phyloP scores from a whole-genome alignment of 2,329 filamentous ascomycete genomes.

The Cordyceps militaris region DNA sequence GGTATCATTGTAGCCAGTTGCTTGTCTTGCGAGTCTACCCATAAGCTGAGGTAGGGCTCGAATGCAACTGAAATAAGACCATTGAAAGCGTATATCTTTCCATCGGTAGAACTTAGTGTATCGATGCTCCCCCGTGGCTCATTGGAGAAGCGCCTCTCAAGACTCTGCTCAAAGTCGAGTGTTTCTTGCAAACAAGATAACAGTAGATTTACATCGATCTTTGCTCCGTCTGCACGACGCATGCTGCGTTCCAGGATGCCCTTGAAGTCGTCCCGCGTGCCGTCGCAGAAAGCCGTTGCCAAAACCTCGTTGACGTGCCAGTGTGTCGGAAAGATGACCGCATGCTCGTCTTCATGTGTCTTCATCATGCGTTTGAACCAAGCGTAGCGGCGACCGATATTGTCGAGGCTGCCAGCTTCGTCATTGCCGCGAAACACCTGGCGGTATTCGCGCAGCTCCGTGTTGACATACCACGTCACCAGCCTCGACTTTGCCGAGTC shows the following conservation, averaged over 20 bases:
- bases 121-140: constrained; percentile 77
- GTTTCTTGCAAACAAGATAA: constrained; percentile 90
- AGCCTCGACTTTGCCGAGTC: constrained; percentile 76
- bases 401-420: constrained; percentile 92
- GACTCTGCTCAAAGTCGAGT: constrained; percentile 87
- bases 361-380: constrained; percentile 97
- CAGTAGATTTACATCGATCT: constrained; percentile 82
- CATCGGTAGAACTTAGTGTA: constrained; percentile 71
- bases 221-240: constrained; percentile 67
- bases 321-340: constrained; percentile 72
- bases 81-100: constrained; percentile 70
- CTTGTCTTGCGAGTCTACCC: constrained; percentile 94
- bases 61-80: constrained; percentile 94
- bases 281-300: constrained; percentile 89
- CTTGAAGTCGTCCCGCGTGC: constrained; percentile 91
- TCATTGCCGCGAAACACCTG: constrained; percentile 95
- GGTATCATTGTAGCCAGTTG: constrained; percentile 79
- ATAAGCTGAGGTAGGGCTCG: constrained; percentile 91
- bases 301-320: constrained; percentile 91
- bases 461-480: constrained; percentile 97
- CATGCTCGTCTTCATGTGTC: constrained; percentile 90
- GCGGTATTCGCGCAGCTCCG: constrained; percentile 87
- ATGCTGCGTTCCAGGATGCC: constrained; percentile 84
- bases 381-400: constrained; percentile 87
- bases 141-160: constrained; percentile 76